Base-by-base conservation (phyloP, 805 yeast species). In the Teunomyces tritomae region DNA sequence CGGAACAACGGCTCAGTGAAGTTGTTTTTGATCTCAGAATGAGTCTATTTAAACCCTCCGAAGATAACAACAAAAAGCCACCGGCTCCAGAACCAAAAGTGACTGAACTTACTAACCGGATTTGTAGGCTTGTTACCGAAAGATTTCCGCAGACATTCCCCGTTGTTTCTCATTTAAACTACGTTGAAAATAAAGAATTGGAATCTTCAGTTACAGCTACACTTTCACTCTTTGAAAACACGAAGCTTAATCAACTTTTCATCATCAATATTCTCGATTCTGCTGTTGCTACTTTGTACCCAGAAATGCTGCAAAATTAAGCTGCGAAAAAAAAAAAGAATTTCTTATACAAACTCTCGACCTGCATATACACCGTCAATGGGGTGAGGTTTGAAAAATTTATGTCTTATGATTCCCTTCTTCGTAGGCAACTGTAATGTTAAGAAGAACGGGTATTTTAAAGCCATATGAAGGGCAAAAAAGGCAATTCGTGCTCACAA, bases 181-280 rank as follows among this genome's bases (percentile, higher is more conserved):
- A 43, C 29, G 41, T 41, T 29, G 57, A 53, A 32, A 39, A 35
- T 11, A 54, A 54, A 8, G 45, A 35, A 3, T 30, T 53, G 28
- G 44, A 28, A 13, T 35, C 26, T 5, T 36, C 48, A 9, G 50
- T 59, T 16, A 43, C 43, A 29, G 17, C 29, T 1, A 34, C 55
- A n/a, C 28, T 49, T 46, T 28, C 35, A 11, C 39, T 53, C 1
- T 59, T 59, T 44, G 52, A 51, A 30, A 29, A 41, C 48, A 49
- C 51, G n/a, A 17, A 64, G 8, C 62, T 77, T 39, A 79, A 79
- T 57, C 73, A 75, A 52, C 64, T 73, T 14, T 55, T 80, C 44
- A 48, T 75, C 5, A 70, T 72, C 58, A 67, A 64, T 36, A 17
- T 78, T 0, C 14, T 77, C 32, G 83, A 79, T 53, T 62, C 74